These are phyloP conservation scores for Laguncularia racemosa DNA, from an alignment of 345 rosid genomes.

Conservation along the genomic window DNA sequence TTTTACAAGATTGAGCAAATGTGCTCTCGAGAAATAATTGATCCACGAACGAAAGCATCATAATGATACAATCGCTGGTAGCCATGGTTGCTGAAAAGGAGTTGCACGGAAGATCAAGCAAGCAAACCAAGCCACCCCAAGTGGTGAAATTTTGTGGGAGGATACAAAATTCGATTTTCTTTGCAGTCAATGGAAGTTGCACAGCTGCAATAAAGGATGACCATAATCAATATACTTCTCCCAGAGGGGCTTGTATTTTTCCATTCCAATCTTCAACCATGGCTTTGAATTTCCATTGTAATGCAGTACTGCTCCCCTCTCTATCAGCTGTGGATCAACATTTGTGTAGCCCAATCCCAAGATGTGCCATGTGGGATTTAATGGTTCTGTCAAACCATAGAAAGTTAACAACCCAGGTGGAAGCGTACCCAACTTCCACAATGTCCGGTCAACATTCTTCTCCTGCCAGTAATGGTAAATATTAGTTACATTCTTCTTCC, in stretches of 20 bases:
- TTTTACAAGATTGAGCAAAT: background rate
- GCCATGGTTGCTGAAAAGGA: constrained; percentile 43
- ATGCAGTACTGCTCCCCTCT: constrained; percentile 89
- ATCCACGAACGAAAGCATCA: background rate
- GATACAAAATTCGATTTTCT: constrained; percentile 2
- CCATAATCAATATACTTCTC: constrained; percentile 81
- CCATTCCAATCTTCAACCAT: constrained; percentile 96
- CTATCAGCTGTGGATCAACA: constrained; percentile 69
- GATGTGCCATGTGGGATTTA: constrained; percentile 82
- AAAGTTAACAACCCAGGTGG: constrained; percentile 91
- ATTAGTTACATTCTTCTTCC: constrained; percentile 78
- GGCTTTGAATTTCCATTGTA: constrained; percentile 93
- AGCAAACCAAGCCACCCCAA: constrained; percentile 8
- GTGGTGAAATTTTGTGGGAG: constrained; percentile 7
- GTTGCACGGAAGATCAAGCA: constrained; percentile 27
- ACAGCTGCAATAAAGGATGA: constrained; percentile 69
- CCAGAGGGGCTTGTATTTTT: constrained; percentile 92
- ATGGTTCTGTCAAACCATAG: constrained; percentile 78
- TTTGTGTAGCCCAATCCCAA: constrained; percentile 85
- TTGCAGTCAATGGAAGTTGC: constrained; percentile 72
- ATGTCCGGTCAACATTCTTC: constrained; percentile 69
- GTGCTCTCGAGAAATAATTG: background rate
- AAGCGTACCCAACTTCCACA: constrained; percentile 90
- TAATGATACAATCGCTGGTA: constrained; percentile 17
- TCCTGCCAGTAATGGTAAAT: constrained; percentile 97